Evolutionary conservation across 139 green algal species (phyloP), one percentile per base, ranked within the genome.

Genomic region (Auxenochlorella pyrenoidosa): DNA sequence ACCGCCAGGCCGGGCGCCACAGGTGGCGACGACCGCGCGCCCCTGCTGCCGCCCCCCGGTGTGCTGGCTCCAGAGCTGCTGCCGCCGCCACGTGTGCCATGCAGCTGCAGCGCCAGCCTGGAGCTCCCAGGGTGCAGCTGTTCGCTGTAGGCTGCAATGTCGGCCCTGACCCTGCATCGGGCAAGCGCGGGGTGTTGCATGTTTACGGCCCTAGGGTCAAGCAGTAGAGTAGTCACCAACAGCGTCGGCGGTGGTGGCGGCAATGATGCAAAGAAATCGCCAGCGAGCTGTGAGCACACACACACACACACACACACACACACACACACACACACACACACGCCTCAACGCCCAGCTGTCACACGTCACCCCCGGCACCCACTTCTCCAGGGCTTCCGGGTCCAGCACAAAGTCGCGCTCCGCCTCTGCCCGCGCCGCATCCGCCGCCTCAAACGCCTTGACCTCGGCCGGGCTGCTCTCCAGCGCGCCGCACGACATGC

Each of bases 401-500:
- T 86, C 81, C 30, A 77, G 66, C 3, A 21, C 16, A n/a, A 65
- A 77, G 19, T 77, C 65, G 38, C 43, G 41, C 43, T 86, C 81
- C 32, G 19, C 41, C 28, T 86, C 81, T 12, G n/a, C 63, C 30
- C 81, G 81, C 30, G 65, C 81, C 18, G 65, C 65, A 18, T 86
- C 81, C 5, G 81, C 81, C 41, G 81, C 81, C 81, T 86, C 81
- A 3, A 36, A 65, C 41, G 68, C 81, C 65, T 86, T 86, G 41
- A 86, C 65, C 65, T 86, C 81, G 10, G 81, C 1, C 30, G 41
- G n/a, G 65, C 81, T 86, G 63, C 81, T 34, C 81, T 86, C 81
- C 41, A 86, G 65, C 0, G 90, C 88, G 34, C 89, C 86, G 32
- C 93, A 91, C 8, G 91, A 92, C 92, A 96, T 95, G 44, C 93